Percentiles rank a stretch among this genome's conserved stretches.
Conservation (phyloP, 2,329 filamentous ascomycete genomes). For the Teratosphaeriaceae sp. region DNA sequence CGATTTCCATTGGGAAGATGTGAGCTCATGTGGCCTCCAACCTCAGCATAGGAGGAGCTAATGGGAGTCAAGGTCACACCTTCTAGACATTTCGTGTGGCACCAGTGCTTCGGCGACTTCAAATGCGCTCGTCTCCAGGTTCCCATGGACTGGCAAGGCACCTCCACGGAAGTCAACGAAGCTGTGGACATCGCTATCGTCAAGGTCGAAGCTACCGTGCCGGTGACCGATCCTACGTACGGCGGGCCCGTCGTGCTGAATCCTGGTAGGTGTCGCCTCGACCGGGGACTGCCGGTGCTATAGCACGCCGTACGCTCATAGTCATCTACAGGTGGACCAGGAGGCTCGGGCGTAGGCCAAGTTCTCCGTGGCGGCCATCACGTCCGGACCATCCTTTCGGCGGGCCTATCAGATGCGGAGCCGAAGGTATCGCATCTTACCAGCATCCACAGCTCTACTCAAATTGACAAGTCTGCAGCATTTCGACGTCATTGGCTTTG, state of each 20-base stretch:
- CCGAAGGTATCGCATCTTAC: conserved; percentile 6
- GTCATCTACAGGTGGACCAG: conserved; percentile 31
- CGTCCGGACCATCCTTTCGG: conserved; percentile 34
- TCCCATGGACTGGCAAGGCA: conserved; percentile 39
- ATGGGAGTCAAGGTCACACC: conserved; percentile 2
- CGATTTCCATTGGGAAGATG: conserved; percentile 3
- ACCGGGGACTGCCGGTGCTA: no score
- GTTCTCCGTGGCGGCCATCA: conserved; percentile 28
- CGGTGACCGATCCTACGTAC: conserved; percentile 36
- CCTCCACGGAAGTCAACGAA: conserved; percentile 24
- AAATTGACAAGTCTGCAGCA: conserved; percentile 14
- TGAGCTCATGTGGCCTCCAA: not conserved
- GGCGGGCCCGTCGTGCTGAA: conserved; percentile 44
- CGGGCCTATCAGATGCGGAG: conserved; percentile 12
- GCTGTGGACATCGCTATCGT: conserved; percentile 38
- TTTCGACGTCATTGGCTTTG: conserved; percentile 37
- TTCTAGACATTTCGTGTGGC: conserved; percentile 11
- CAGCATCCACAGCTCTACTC: not conserved
- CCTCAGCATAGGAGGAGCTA: not conserved
- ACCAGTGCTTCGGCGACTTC: conserved; percentile 37
- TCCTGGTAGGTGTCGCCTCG: conserved; percentile 33
- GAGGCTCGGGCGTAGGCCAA: conserved; percentile 35
- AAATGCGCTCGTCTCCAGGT: conserved; percentile 44
- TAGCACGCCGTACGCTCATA: not conserved
- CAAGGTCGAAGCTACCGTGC: conserved; percentile 37